Evolutionary conservation across 108 stramenopile genomes (phyloP).

Genomic region (Cyclotella atomus): DNA sequence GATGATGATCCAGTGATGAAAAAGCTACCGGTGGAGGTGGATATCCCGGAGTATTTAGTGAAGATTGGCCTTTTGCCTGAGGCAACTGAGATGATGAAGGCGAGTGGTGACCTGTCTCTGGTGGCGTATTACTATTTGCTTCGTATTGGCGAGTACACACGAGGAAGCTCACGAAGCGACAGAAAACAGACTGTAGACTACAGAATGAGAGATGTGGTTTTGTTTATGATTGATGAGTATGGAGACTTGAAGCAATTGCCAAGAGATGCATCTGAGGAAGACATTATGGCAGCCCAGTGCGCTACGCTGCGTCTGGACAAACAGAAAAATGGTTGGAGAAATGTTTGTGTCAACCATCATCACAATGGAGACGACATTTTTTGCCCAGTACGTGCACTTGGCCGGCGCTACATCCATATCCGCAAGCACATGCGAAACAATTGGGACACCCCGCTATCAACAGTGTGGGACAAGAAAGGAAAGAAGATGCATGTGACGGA

Average conservation of each 20-base stretch:
- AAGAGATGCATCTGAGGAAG: neutral
- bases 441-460: neutral
- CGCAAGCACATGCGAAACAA: neutral
- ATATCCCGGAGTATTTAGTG: conserved; percentile 4
- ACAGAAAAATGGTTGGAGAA: conserved; percentile 24
- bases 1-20: neutral
- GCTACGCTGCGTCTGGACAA: conserved; percentile 9
- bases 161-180: neutral
- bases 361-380: conserved; percentile 3
- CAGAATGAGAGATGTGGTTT: conserved; percentile 1
- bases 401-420: neutral
- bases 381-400: neutral
- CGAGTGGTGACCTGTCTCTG: conserved; percentile 2
- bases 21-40: conserved; percentile 13
- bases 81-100: neutral
- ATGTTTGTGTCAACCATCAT: conserved; percentile 3
- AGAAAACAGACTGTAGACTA: conserved; percentile 5
- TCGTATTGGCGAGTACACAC: conserved; percentile 13
- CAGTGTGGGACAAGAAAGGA: neutral
- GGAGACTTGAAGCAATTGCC: neutral
- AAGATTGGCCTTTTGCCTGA: neutral
- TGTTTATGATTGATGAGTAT: neutral
- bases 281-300: neutral
- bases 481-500: neutral
- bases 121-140: conserved; percentile 18